phyloP scores from a whole-genome alignment of 106 monocot species.

The Phalaenopsis equestris region DNA sequence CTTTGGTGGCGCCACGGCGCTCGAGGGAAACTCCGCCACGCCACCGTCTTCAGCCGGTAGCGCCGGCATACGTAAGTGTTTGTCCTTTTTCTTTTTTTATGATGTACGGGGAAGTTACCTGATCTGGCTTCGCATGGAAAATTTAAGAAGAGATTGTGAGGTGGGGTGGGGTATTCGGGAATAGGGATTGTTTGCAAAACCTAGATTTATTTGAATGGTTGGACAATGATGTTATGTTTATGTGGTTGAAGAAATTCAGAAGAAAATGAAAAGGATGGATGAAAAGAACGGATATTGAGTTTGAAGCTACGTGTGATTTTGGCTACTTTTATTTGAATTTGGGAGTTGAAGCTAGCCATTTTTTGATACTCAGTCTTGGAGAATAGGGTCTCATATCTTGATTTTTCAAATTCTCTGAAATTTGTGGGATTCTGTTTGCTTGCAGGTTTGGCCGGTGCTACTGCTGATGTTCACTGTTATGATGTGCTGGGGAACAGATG shows the following conservation, averaged over 20 bases:
- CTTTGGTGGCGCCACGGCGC: conserved; percentile 92
- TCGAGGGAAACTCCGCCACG: conserved; percentile 85
- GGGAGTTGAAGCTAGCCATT: background rate
- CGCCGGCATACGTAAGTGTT: conserved; percentile 82
- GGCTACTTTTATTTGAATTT: background rate
- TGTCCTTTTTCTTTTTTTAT: background rate
- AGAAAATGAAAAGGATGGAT: background rate
- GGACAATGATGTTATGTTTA: background rate
- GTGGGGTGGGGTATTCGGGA: background rate
- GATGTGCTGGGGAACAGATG: conserved; percentile 84
- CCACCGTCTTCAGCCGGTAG: conserved; percentile 70
- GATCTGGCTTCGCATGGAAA: background rate
- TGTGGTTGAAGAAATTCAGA: background rate
- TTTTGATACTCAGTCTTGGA: background rate
- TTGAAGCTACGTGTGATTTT: background rate
- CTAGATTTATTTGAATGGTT: background rate
- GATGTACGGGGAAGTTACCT: background rate
- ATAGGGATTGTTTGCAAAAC: background rate
- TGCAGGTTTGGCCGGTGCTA: conserved; percentile 96
- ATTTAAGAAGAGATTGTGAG: background rate
- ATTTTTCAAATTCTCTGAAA: background rate
- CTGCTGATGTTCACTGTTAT: conserved; percentile 96
- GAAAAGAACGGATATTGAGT: background rate
- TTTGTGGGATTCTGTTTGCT: conserved; percentile 14
- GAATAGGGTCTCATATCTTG: background rate